Percentiles rank a stretch among this genome's conserved stretches.
phyloP scores from a whole-genome alignment of 495 filamentous ascomycete species.

The Tuber microsphaerosporum region DNA sequence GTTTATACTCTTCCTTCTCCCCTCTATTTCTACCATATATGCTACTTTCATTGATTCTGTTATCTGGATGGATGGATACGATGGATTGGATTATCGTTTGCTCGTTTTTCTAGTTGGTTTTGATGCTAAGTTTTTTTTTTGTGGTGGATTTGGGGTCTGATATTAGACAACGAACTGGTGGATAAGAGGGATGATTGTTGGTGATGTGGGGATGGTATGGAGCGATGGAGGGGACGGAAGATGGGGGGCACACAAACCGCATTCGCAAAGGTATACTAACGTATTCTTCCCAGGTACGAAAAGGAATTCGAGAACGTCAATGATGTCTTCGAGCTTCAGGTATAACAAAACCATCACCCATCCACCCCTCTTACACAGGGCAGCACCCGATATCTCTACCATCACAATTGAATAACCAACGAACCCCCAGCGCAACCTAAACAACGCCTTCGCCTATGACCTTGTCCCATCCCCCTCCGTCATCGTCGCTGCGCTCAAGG shows the following conservation, averaged over 20 bases:
- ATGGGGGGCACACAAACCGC: neutral
- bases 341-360: constrained; percentile 46
- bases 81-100: neutral
- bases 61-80: neutral
- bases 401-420: constrained; percentile 8
- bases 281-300: constrained; percentile 65
- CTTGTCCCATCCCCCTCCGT: constrained; percentile 92
- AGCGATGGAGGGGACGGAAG: neutral
- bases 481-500: constrained; percentile 79
- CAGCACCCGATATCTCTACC: neutral
- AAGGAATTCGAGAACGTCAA: constrained; percentile 97
- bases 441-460: constrained; percentile 99
- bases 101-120: neutral
- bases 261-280: neutral
- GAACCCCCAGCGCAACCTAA: constrained; percentile 77
- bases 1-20: constrained; percentile 37
- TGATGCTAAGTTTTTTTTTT: neutral
- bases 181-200: neutral
- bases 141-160: neutral
- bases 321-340: constrained; percentile 99
- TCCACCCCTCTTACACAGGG: neutral
- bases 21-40: neutral
- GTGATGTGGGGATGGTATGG: neutral
- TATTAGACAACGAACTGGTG: neutral
- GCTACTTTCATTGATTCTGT: neutral